Percentiles rank a stretch among this genome's conserved stretches.
phyloP scores from a whole-genome alignment of 2,329 filamentous ascomycete genomes.

The Fusarium chaquense region DNA sequence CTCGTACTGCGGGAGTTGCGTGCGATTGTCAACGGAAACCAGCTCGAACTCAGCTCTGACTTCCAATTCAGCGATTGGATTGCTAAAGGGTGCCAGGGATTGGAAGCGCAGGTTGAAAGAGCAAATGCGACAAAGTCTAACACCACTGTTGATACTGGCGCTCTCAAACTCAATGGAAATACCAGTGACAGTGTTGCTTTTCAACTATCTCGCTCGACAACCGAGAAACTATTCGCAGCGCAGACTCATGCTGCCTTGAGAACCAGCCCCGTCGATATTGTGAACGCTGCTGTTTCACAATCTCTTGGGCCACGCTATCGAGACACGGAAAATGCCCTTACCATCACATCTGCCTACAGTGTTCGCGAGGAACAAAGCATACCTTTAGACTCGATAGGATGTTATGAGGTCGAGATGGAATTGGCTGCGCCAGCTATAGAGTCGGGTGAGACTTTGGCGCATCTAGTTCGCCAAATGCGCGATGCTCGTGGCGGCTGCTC shows the following conservation, averaged over 20 bases:
- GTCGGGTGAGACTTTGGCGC: background rate
- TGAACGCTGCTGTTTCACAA: constrained; percentile 7
- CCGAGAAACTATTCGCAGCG: constrained; percentile 4
- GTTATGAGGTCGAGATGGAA: constrained; percentile 9
- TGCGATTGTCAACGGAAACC: background rate
- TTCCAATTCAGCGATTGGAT: constrained; percentile 6
- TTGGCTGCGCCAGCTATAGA: constrained; percentile 1
- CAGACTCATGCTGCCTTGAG: constrained; percentile 1
- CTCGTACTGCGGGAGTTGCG: constrained; percentile 7
- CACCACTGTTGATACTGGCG: background rate
- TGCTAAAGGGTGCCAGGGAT: background rate
- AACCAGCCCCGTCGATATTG: constrained; percentile 8
- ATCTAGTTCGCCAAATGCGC: constrained; percentile 2
- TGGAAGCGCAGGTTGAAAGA: constrained; percentile 3
- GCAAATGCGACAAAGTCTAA: constrained; percentile 4
- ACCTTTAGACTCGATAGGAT: constrained; percentile 1
- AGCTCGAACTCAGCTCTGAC: constrained; percentile 4
- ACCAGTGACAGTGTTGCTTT: background rate
- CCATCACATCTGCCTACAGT: constrained; percentile 5
- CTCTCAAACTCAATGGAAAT: constrained; percentile 7
- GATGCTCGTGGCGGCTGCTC: constrained; percentile 1
- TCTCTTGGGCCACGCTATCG: constrained; percentile 6
- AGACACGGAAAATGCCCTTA: constrained; percentile 2
- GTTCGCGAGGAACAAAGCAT: constrained; percentile 6
- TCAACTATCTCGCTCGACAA: background rate